phyloP scores from a whole-genome alignment of 441 rosid genomes.

The Hypseocharis bilobata region DNA sequence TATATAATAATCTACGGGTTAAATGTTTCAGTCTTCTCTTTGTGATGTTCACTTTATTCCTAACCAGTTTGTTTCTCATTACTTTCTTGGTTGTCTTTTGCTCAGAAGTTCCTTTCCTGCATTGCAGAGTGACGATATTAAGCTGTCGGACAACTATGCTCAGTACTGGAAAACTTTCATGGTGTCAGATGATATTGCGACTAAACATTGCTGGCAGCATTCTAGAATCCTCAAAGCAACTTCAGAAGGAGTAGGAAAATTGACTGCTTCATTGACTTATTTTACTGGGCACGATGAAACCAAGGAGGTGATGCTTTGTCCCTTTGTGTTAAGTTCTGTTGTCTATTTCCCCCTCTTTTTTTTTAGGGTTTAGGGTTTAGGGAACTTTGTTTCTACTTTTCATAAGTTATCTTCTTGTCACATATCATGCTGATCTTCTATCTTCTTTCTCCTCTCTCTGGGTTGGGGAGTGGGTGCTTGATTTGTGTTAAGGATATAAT shows the following conservation, averaged over 20 bases:
- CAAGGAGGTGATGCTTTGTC: constrained; percentile 46
- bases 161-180: constrained; percentile 47
- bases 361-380: no score
- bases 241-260: constrained; percentile 61
- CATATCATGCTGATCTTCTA: neutral
- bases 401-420: neutral
- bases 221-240: constrained; percentile 52
- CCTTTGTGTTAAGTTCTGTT: neutral
- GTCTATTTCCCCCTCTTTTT: constrained; percentile 8
- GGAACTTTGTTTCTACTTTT: neutral
- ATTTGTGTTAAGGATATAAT: neutral
- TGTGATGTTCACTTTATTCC: constrained; percentile 6
- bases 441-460: neutral
- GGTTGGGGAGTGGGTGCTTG: neutral
- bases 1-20: neutral
- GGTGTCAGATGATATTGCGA: constrained; percentile 40
- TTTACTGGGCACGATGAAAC: constrained; percentile 39
- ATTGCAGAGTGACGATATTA: constrained; percentile 68
- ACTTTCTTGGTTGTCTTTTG: constrained; percentile 25
- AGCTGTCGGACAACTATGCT: constrained; percentile 45
- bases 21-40: constrained; percentile 2
- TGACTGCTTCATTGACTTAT: constrained; percentile 67
- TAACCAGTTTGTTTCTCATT: constrained; percentile 10
- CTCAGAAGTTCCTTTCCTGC: constrained; percentile 27
- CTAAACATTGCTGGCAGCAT: constrained; percentile 42